Evolutionary conservation across 73 alveolate species (phyloP).

Genomic region (Paramecium caudatum): DNA sequence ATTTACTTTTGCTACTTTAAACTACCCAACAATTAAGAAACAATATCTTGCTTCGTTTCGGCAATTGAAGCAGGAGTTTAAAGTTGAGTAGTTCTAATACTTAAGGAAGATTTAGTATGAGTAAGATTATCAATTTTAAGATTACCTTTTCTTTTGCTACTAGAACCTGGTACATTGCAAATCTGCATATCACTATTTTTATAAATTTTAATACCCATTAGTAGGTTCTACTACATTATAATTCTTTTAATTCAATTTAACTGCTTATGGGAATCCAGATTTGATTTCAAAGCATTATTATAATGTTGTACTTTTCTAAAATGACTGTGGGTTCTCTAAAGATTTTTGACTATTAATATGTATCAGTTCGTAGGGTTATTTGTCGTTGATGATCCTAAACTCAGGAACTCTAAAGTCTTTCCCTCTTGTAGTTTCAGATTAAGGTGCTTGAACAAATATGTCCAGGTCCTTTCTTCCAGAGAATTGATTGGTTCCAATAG

Average conservation of each 20-base stretch:
- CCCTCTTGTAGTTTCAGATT: neutral
- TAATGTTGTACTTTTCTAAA: too few species aligned
- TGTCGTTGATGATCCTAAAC: neutral
- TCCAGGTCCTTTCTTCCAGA: neutral
- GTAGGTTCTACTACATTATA: too few species aligned
- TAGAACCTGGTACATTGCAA: too few species aligned
- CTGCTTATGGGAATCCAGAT: too few species aligned
- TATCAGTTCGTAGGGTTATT: neutral
- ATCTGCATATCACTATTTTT: too few species aligned
- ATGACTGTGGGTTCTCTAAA: too few species aligned
- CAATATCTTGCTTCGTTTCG: neutral
- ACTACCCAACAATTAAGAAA: neutral
- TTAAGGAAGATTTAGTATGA: neutral
- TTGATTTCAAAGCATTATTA: too few species aligned
- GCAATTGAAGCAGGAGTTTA: neutral
- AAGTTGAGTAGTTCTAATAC: neutral
- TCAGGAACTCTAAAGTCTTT: neutral
- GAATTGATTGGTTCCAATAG: neutral
- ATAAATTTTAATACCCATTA: too few species aligned
- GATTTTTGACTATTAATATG: too few species aligned
- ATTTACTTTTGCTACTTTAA: neutral
- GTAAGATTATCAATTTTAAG: neutral
- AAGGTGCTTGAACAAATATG: neutral
- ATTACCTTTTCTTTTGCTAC: neutral
- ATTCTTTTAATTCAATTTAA: too few species aligned